Evolutionary conservation across 257 asterid genomes (phyloP).

Genomic region (Echium plantagineum): DNA sequence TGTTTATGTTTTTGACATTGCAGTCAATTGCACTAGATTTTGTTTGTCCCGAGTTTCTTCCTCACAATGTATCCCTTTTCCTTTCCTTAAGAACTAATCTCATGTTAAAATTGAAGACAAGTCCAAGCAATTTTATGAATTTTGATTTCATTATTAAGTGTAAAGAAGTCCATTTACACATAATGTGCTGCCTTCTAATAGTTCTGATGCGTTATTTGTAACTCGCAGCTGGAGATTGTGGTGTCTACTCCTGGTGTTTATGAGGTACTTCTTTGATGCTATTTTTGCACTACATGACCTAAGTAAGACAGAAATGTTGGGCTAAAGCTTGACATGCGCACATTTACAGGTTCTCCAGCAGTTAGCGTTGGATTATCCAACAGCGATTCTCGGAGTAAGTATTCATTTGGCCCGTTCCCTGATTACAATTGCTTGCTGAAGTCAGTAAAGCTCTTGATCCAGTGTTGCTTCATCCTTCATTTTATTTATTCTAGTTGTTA

Average conservation of each 20-base stretch:
- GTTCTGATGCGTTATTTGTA: background rate
- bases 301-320: slow-evolving; percentile 1
- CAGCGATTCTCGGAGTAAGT: slow-evolving; percentile 61
- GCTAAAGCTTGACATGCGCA: slow-evolving; percentile 3
- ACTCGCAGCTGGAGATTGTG: slow-evolving; percentile 65
- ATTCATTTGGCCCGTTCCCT: background rate
- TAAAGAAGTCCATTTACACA: no score
- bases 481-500: background rate
- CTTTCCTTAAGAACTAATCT: no score
- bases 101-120: no score
- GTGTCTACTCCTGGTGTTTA: slow-evolving; percentile 65
- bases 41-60: no score
- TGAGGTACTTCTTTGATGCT: slow-evolving; percentile 35
- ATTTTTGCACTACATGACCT: background rate
- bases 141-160: no score
- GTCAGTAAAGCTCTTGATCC: no score
- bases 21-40: no score
- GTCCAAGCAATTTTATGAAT: no score
- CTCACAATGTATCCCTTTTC: no score
- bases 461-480: no score
- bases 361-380: slow-evolving; percentile 54
- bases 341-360: slow-evolving; percentile 36
- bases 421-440: no score
- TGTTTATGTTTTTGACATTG: no score
- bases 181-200: background rate